Percentiles rank a stretch among this genome's conserved stretches.
phyloP scores from a whole-genome alignment of 1,284 basidiomycete genomes.

The Trichosporon asahii region DNA sequence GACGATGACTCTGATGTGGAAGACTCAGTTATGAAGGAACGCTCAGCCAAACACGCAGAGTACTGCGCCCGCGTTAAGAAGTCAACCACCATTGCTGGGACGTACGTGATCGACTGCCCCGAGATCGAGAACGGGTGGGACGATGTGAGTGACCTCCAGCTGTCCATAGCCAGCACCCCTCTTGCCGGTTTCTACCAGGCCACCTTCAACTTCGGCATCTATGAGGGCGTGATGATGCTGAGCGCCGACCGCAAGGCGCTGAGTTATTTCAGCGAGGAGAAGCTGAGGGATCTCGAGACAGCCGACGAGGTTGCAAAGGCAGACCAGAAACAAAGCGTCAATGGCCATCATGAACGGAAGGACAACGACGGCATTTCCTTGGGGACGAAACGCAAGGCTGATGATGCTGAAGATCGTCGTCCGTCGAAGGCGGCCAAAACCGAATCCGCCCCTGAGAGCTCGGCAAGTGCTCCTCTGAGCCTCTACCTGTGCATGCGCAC shows the following conservation, averaged over 20 bases:
- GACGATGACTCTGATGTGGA: not conserved
- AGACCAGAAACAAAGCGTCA: not conserved
- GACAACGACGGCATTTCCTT: too few species aligned
- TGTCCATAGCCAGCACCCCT: not conserved
- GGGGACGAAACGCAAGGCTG: not conserved
- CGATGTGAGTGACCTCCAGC: not conserved
- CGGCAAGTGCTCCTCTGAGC: not conserved
- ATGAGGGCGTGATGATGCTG: not conserved
- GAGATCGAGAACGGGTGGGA: not conserved
- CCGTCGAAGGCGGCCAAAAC: not conserved
- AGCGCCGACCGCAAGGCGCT: not conserved
- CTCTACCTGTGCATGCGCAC: not conserved
- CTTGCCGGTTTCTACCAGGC: not conserved
- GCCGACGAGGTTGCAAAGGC: not conserved
- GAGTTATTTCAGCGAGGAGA: not conserved
- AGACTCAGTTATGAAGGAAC: not conserved
- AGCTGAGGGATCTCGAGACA: not conserved
- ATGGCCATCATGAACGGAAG: too few species aligned
- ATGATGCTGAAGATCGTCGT: too few species aligned
- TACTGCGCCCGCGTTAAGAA: too few species aligned
- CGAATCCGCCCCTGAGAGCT: too few species aligned
- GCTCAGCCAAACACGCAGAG: not conserved
- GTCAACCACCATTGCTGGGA: not conserved
- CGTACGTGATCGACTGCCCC: not conserved
- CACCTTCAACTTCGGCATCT: not conserved